Evolutionary conservation across 495 filamentous ascomycete genomes (phyloP).

Genomic region (Xylaria nigripes): DNA sequence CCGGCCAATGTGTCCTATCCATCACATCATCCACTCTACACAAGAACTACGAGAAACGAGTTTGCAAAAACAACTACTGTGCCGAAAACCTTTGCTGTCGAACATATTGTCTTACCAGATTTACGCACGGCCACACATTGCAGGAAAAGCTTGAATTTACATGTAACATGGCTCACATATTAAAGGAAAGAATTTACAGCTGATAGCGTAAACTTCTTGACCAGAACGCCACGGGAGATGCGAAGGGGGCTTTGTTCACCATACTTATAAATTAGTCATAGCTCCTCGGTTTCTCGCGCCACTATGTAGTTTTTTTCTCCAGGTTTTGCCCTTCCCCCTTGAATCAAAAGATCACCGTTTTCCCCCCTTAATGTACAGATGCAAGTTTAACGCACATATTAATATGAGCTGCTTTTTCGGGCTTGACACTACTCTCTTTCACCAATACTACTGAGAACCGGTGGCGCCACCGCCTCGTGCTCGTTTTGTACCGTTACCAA

Average conservation of each 20-base stretch:
- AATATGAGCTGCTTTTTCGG: neutral
- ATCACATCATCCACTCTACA: no score
- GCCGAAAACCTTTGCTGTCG: no score
- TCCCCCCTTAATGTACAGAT: neutral
- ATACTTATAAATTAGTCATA: neutral
- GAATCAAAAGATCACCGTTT: neutral
- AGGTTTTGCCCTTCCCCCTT: neutral
- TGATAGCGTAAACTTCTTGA: no score
- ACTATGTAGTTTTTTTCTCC: neutral
- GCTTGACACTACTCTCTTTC: neutral
- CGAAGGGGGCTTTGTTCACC: neutral
- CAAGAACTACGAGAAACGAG: no score
- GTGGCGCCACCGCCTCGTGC: conserved; percentile 24
- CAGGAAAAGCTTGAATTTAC: no score
- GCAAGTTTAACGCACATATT: neutral
- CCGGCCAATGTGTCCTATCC: no score
- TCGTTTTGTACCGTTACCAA: conserved; percentile 30
- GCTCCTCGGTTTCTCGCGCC: neutral
- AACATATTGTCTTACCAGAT: no score
- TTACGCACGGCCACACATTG: no score
- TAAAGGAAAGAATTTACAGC: no score
- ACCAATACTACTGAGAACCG: neutral
- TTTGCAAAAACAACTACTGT: no score
- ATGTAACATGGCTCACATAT: no score
- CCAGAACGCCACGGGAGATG: neutral